phyloP scores from a whole-genome alignment of 73 alveolate genomes.

The Stentor coeruleus region DNA sequence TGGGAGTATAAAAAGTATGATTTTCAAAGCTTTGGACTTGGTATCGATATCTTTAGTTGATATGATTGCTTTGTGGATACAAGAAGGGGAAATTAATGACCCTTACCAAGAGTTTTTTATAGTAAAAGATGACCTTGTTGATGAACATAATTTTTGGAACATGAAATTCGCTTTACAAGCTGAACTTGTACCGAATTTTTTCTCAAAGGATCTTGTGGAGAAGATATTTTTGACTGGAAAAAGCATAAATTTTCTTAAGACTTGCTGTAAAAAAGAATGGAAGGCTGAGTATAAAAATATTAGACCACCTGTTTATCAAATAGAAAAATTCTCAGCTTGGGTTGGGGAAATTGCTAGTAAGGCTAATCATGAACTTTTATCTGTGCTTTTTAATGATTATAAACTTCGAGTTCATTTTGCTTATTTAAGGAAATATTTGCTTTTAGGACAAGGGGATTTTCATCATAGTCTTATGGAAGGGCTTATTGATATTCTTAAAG shows the following conservation, averaged over 20 bases:
- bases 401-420: constrained; percentile 67
- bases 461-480: constrained; percentile 93
- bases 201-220: constrained; percentile 62
- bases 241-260: constrained; percentile 78
- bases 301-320: neutral
- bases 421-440: constrained; percentile 70
- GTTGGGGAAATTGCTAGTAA: constrained; percentile 71
- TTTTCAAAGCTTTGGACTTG: constrained; percentile 44
- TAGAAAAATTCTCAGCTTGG: constrained; percentile 27
- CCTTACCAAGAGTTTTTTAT: constrained; percentile 84
- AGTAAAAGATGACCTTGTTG: constrained; percentile 54
- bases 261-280: constrained; percentile 80
- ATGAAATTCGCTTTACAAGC: constrained; percentile 68
- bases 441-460: constrained; percentile 96
- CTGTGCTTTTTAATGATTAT: constrained; percentile 62
- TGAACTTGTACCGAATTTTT: constrained; percentile 80
- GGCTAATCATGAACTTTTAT: constrained; percentile 67
- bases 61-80: constrained; percentile 83
- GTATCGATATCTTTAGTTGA: constrained; percentile 57
- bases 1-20: constrained; percentile 45
- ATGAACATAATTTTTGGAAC: constrained; percentile 82
- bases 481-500: constrained; percentile 72
- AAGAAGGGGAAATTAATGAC: constrained; percentile 85
- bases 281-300: constrained; percentile 28
- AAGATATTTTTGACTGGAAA: constrained; percentile 83